Evolutionary conservation across 306 rosid species (phyloP), one percentile per base, ranked within the genome.

Genomic region (Begonia masoniana): DNA sequence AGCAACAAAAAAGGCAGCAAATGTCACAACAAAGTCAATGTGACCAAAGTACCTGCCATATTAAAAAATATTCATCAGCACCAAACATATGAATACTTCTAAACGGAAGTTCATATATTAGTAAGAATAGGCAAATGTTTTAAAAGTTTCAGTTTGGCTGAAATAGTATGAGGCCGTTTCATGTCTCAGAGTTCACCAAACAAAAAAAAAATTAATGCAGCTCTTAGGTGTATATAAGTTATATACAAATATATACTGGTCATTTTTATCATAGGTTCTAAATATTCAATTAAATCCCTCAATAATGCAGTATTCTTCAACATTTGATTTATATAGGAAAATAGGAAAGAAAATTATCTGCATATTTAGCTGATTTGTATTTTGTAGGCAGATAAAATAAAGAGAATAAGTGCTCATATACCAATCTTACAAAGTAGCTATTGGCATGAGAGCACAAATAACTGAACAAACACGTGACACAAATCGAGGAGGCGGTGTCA

Each of bases 401-500:
- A 31, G 39, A 5, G 39, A 21, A 31, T 31, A 31, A 7, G 39
- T 31, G 39, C 49, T 45, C 13, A 10, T 10, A 61, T 60, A 59
- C 55, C 51, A 58, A 71, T 69, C 99, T 71, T 86, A 86, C 96
- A 86, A 70, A 76, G 84, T 79, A 65, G 59, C 63, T 47, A 91
- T 35, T 50, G 96, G 99, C 94, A 91, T 71, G 59, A 83, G 60
- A 69, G 99, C 88, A 81, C 94, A 83, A 55, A 81, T 77, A 57
- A 91, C 72, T 15, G 92, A 91, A 76, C 96, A 91, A 59, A 74
- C 87, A 57, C 74, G 84, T 35, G 99, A 91, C 19, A 91, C 92
- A 3, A 75, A 81, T 52, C 74, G 85, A 15, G 99, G 99, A 59
- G 99, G 99, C 50, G 94, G 94, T 43, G 94, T 79, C 94, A 91